Conservation (phyloP, 345 rosid species). For the Dipteronia dyeriana region DNA sequence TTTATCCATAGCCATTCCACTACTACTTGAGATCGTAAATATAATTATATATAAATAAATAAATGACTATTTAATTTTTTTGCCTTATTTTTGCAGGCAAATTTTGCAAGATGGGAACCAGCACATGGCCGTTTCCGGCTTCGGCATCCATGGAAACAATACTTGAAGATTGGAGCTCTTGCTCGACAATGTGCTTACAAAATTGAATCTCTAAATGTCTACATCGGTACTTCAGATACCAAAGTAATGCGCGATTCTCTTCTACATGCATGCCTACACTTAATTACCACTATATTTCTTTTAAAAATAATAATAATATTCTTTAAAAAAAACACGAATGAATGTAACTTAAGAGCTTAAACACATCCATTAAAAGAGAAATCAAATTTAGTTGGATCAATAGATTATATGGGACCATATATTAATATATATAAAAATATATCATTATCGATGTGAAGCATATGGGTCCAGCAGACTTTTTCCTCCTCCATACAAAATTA, state of each 20-base stretch:
- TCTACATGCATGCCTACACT: background rate
- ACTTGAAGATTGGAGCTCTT: constrained; percentile 59
- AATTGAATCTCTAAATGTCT: constrained; percentile 62
- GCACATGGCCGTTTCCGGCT: constrained; percentile 66
- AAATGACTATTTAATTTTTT: background rate
- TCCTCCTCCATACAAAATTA: background rate
- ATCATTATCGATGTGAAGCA: background rate
- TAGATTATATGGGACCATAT: too few relatives aligned
- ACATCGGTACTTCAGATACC: constrained; percentile 36
- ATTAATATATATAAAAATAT: too few relatives aligned
- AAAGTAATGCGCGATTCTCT: constrained; percentile 38
- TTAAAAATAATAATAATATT: too few relatives aligned
- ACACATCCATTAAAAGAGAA: background rate
- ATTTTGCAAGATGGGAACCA: constrained; percentile 91
- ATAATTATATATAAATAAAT: too few relatives aligned
- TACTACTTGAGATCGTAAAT: too few relatives aligned
- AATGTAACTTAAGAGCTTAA: background rate
- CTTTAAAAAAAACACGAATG: background rate
- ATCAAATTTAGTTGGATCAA: too few relatives aligned
- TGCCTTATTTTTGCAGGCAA: constrained; percentile 45
- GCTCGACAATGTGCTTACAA: constrained; percentile 77
- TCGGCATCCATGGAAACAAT: constrained; percentile 78
- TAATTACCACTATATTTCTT: background rate
- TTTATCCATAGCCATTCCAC: background rate
- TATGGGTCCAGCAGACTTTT: background rate